A percentile compares a stretch with the other conserved stretches of the same genome.
These are phyloP conservation scores for Luzula sylvatica DNA, from an alignment of 176 grass and related monocot genomes.

Conservation along the genomic window DNA sequence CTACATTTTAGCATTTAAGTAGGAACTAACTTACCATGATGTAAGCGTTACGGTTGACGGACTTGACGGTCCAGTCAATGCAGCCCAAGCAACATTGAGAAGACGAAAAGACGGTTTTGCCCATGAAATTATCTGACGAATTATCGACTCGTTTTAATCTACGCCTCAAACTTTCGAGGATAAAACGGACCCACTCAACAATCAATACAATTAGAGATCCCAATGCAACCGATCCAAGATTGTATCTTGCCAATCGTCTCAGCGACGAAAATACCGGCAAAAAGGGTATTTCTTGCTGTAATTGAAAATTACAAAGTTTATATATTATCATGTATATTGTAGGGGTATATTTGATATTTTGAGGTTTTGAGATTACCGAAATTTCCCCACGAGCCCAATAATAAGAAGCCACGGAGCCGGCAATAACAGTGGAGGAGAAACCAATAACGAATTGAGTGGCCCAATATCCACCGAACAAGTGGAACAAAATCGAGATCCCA, in stretches of 20 bases:
- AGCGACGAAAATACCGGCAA: constrained; percentile 72
- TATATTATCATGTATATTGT: too few relatives aligned
- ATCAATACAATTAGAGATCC: constrained; percentile 74
- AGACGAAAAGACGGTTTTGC: constrained; percentile 55
- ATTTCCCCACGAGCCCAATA: constrained; percentile 88
- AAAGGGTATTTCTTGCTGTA: constrained; percentile 93
- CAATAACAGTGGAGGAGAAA: constrained; percentile 75
- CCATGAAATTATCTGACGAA: constrained; percentile 51
- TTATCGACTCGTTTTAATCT: constrained; percentile 40
- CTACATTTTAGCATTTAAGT: too few relatives aligned
- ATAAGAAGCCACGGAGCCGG: constrained; percentile 92
- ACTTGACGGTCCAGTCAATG: constrained; percentile 87
- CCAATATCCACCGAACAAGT: constrained; percentile 93
- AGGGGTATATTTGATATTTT: too few relatives aligned
- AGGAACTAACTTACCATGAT: constrained; percentile 96
- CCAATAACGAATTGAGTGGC: constrained; percentile 88
- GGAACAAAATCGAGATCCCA: constrained; percentile 84
- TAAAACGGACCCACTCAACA: constrained; percentile 33
- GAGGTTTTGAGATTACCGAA: too few relatives aligned
- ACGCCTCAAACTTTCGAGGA: too few relatives aligned
- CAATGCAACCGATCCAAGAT: constrained; percentile 80
- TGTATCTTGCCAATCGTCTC: constrained; percentile 70
- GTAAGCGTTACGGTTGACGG: constrained; percentile 86
- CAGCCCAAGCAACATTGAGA: constrained; percentile 81
- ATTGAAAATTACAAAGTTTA: too few relatives aligned